These are phyloP conservation scores for Fusarium dimerum DNA, from an alignment of 2,329 filamentous ascomycete species.

Conservation along the genomic window DNA sequence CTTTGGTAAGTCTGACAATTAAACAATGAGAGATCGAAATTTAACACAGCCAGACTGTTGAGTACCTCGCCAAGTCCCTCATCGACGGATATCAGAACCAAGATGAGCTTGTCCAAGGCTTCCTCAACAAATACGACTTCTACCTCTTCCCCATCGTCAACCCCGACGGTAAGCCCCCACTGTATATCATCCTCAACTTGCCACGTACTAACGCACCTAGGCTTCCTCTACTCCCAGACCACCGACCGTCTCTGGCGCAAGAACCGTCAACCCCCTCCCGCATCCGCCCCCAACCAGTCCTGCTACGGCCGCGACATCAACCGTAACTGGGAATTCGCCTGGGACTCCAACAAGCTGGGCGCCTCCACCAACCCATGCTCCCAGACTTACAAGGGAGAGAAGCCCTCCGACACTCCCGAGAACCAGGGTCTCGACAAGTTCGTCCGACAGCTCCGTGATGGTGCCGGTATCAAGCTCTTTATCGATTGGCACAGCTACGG, in stretches of 20 bases:
- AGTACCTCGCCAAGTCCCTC: conserved; percentile 50
- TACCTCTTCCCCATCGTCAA: conserved; percentile 55
- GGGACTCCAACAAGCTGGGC: conserved; percentile 45
- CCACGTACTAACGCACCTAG: conserved; percentile 19
- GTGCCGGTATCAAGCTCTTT: conserved; percentile 44
- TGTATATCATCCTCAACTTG: neutral
- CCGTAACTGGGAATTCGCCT: conserved; percentile 54
- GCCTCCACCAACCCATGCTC: conserved; percentile 50
- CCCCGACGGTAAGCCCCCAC: conserved; percentile 40
- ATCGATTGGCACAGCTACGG: conserved; percentile 52
- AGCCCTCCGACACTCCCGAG: conserved; percentile 46
- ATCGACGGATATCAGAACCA: conserved; percentile 42
- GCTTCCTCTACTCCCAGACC: conserved; percentile 49
- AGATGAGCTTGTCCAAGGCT: conserved; percentile 38
- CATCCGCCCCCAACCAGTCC: conserved; percentile 21
- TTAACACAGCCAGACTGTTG: conserved; percentile 34
- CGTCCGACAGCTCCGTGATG: conserved; percentile 33
- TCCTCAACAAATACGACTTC: conserved; percentile 59
- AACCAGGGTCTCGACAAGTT: conserved; percentile 44
- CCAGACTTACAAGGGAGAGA: conserved; percentile 45
- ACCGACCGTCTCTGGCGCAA: conserved; percentile 54
- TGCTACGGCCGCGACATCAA: conserved; percentile 56
- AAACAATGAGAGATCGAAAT: neutral
- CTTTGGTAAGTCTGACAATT: conserved; percentile 49
- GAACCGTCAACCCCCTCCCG: conserved; percentile 44